Base-by-base conservation (phyloP, 2,329 filamentous ascomycete genomes). In the Phaeosphaeria sp. region DNA sequence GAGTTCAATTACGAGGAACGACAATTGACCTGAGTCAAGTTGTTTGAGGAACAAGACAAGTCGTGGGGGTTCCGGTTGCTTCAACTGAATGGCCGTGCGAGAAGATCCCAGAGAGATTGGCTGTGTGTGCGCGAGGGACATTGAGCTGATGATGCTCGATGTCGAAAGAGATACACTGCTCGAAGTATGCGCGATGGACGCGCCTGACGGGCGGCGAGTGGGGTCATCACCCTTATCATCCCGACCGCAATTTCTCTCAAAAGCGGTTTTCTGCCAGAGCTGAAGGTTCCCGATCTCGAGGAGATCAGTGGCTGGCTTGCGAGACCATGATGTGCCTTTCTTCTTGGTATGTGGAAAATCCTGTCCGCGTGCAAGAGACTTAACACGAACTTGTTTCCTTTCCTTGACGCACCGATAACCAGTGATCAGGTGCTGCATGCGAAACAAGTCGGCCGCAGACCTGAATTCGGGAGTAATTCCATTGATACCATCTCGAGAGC, bases 31-130 rank as follows among this genome's bases (percentile, higher is more conserved):
- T 6, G 52, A 42, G 5, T 51, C 51, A n/a, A 49, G 18, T 6
- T 49, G 40, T 40, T 64, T 55, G 30, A 64, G 59, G 46, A 61
- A 64, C 3, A 64, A 20, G 5, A 64, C 51, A 3, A 64, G 27
- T 13, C 56, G 54, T 21, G 61, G 59, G 11, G 56, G 45, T 22
- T 55, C 42, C 0, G 61, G 59, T 30, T 53, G 49, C 2, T 53
- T 54, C 15, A 61, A 39, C 9, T 58, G 49, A 18, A 57, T 54
- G 21, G 39, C 59, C 6, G 39, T 44, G n/a, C 45, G 49, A 3
- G 56, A 51, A 1, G 46, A 56, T 1, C 57, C 57, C 7, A 61
- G 48, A 6, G 57, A 54, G 9, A 64, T 43, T 27, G 50, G 50
- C 7, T 56, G 51, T 5, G 52, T 51, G 44, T 54, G 54, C 9